These are phyloP conservation scores for Brassica juncea DNA, from an alignment of 345 rosid genomes.

Conservation along the genomic window DNA sequence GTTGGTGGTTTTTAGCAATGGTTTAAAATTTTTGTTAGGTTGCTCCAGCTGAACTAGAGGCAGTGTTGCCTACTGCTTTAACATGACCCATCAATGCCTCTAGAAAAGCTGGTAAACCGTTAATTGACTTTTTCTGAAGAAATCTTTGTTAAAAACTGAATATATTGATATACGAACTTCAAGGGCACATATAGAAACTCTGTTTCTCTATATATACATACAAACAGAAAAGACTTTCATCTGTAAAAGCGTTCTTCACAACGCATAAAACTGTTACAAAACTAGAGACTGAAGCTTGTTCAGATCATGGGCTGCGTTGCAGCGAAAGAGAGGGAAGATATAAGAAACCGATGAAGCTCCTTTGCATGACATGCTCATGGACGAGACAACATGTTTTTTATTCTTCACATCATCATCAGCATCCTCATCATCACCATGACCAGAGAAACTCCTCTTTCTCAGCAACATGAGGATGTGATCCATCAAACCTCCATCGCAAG, in stretches of 20 bases:
- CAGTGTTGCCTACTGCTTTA: slow-evolving; percentile 35
- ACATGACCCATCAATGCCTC: background rate
- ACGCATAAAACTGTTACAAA: slow-evolving; percentile 26
- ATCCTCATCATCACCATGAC: slow-evolving; percentile 12
- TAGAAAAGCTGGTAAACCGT: background rate
- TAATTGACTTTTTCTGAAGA: background rate
- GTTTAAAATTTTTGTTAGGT: slow-evolving; percentile 40
- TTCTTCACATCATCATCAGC: slow-evolving; percentile 19
- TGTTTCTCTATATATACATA: slow-evolving; percentile 29
- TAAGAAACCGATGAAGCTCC: slow-evolving; percentile 44
- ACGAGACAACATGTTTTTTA: slow-evolving; percentile 26
- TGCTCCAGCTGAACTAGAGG: slow-evolving; percentile 59
- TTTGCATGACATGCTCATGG: slow-evolving; percentile 39
- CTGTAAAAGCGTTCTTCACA: slow-evolving; percentile 13
- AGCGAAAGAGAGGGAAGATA: slow-evolving; percentile 39
- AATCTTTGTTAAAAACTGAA: slow-evolving; percentile 27
- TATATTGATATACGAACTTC: slow-evolving; percentile 18
- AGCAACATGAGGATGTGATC: slow-evolving; percentile 44
- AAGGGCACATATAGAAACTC: slow-evolving; percentile 16
- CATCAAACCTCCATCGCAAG: slow-evolving; percentile 54
- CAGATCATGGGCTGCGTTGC: slow-evolving; percentile 37
- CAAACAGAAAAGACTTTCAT: slow-evolving; percentile 28
- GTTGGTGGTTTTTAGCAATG: background rate
- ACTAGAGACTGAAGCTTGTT: slow-evolving; percentile 37
- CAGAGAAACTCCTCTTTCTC: slow-evolving; percentile 41